These are phyloP conservation scores for Santalum album DNA, from an alignment of 164 flowering plant genomes.

Conservation along the genomic window DNA sequence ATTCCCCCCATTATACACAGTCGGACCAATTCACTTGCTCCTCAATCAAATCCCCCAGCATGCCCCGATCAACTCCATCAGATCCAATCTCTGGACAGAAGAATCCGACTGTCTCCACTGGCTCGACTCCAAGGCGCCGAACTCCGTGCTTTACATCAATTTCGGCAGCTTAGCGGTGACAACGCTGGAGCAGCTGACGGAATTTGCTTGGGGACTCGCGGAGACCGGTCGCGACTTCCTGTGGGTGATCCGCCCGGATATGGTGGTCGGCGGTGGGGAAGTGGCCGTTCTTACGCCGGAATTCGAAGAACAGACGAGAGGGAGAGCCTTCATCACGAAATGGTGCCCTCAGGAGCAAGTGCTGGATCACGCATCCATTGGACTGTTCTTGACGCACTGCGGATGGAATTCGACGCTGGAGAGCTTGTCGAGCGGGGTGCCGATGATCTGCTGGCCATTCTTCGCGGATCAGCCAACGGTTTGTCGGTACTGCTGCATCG, in stretches of 20 bases:
- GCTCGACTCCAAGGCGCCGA: constrained; percentile 4
- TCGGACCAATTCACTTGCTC: constrained; percentile 9
- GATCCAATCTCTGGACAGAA: constrained; percentile 8
- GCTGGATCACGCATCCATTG: background rate
- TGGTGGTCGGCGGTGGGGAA: constrained; percentile 3
- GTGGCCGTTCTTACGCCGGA: background rate
- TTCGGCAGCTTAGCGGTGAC: constrained; percentile 8
- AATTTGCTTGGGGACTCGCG: constrained; percentile 10
- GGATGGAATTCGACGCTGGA: background rate
- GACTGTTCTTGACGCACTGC: background rate
- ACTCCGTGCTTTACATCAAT: constrained; percentile 14
- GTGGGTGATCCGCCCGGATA: background rate
- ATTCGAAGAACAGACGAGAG: background rate
- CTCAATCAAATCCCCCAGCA: background rate
- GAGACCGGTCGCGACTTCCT: background rate
- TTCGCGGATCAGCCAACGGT: background rate
- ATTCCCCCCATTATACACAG: background rate
- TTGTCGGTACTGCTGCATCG: background rate
- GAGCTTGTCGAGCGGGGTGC: background rate
- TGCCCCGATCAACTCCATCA: background rate
- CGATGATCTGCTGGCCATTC: background rate
- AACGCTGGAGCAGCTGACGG: background rate
- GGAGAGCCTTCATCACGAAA: background rate
- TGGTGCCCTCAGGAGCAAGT: constrained; percentile 2
- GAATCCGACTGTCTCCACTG: constrained; percentile 9